A percentile compares a stretch with the other conserved stretches of the same genome.
phyloP scores from a whole-genome alignment of 2,329 filamentous ascomycete species.

The Rhynchosporium secalis region DNA sequence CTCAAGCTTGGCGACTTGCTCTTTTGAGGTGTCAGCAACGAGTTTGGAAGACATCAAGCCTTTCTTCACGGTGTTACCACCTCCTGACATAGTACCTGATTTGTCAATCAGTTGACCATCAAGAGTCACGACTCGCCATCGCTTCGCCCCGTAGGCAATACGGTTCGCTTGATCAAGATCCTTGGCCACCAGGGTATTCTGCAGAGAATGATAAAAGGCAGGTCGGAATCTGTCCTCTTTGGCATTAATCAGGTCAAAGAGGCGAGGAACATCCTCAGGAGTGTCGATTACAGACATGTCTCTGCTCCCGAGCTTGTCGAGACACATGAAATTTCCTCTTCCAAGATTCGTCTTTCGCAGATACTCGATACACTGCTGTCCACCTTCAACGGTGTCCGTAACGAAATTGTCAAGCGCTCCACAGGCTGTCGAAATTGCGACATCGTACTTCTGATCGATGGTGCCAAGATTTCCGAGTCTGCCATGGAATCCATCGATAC shows the following conservation, averaged over 20 bases:
- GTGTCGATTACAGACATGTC: slow-evolving; percentile 81
- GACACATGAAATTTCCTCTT: slow-evolving; percentile 92
- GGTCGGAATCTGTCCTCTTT: slow-evolving; percentile 85
- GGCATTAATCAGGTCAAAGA: slow-evolving; percentile 89
- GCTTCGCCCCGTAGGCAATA: slow-evolving; percentile 88
- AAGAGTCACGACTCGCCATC: slow-evolving; percentile 95
- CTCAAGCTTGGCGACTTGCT: slow-evolving; percentile 86
- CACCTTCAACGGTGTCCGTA: slow-evolving; percentile 91
- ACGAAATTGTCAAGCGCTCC: slow-evolving; percentile 92
- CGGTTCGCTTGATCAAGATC: slow-evolving; percentile 95
- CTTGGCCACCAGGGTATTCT: slow-evolving; percentile 90
- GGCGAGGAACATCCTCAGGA: slow-evolving; percentile 84
- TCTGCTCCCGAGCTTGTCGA: slow-evolving; percentile 79
- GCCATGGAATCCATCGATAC: slow-evolving; percentile 96
- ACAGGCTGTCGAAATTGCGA: slow-evolving; percentile 97
- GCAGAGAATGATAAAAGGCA: slow-evolving; percentile 92
- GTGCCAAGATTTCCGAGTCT: slow-evolving; percentile 90
- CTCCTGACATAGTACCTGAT: slow-evolving; percentile 98
- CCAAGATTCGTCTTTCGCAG: slow-evolving; percentile 96
- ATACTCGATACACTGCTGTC: slow-evolving; percentile 97
- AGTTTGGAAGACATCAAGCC: slow-evolving; percentile 97
- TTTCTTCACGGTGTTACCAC: slow-evolving; percentile 84
- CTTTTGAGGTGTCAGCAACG: slow-evolving; percentile 80
- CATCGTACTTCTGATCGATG: slow-evolving; percentile 91
- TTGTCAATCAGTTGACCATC: slow-evolving; percentile 96